Percentiles rank a stretch among this genome's conserved stretches.
phyloP scores from a whole-genome alignment of 805 yeast genomes.

The Kluyveromyces nonfermentans region DNA sequence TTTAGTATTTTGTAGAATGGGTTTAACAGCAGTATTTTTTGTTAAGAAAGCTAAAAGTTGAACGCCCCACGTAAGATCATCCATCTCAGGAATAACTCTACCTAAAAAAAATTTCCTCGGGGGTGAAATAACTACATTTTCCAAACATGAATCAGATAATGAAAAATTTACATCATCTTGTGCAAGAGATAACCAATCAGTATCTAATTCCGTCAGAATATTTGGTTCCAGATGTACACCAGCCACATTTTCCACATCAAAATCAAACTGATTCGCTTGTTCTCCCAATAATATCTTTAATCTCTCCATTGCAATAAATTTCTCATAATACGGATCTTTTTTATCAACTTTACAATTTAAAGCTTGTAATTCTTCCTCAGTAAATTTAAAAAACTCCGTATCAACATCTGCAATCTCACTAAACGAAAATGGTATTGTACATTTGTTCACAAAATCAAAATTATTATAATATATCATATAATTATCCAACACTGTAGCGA shows the following conservation, averaged over 20 bases:
- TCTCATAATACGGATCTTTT: conserved; percentile 1
- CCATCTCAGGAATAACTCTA: conserved; percentile 79
- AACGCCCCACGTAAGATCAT: conserved; percentile 88
- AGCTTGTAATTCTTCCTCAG: conserved; percentile 1
- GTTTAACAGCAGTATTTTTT: conserved; percentile 75
- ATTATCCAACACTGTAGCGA: conserved; percentile 88
- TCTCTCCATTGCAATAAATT: conserved; percentile 2
- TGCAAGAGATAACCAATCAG: conserved; percentile 2
- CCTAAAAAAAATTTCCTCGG: conserved; percentile 58
- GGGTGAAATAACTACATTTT: conserved; percentile 19
- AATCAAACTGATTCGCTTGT: neutral
- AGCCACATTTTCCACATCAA: conserved; percentile 4
- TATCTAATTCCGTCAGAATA: conserved; percentile 1
- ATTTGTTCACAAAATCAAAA: conserved; percentile 23
- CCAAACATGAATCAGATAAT: conserved; percentile 1
- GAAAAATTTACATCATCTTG: conserved; percentile 1
- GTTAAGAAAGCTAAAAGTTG: conserved; percentile 90
- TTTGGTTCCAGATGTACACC: conserved; percentile 2
- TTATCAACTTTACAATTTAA: neutral
- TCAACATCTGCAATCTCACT: conserved; percentile 1
- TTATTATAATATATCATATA: conserved; percentile 40
- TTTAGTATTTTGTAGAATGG: conserved; percentile 63
- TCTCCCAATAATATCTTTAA: neutral
- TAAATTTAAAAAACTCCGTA: neutral
- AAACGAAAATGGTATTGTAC: conserved; percentile 2